Conservation (phyloP, 2,329 filamentous ascomycete species). For the Phaeomoniella chlamydospora region DNA sequence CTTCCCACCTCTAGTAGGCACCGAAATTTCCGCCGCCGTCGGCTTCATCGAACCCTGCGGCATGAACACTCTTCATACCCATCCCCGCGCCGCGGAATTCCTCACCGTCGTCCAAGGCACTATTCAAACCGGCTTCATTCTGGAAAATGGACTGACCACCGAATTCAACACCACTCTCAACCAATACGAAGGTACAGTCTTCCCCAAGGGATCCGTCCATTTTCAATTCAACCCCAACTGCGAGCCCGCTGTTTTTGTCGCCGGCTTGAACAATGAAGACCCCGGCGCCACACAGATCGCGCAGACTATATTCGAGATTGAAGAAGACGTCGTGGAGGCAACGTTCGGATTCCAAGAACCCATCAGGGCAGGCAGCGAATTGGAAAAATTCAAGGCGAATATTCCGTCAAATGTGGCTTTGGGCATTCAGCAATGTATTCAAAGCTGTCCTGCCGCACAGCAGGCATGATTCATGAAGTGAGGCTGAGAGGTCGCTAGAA, state of each 20-base stretch:
- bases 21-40: conserved; percentile 10
- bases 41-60: conserved; percentile 22
- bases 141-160: conserved; percentile 28
- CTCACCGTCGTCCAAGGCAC: conserved; percentile 27
- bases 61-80: conserved; percentile 33
- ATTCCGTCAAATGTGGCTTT: conserved; percentile 8
- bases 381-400: conserved; percentile 9
- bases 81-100: conserved; percentile 33
- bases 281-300: conserved; percentile 23
- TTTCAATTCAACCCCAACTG: conserved; percentile 34
- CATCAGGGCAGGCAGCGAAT: conserved; percentile 10
- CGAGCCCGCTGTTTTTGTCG: conserved; percentile 26
- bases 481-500: too few relatives aligned
- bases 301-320: conserved; percentile 35
- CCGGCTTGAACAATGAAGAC: conserved; percentile 27
- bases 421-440: conserved; percentile 11
- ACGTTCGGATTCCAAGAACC: conserved; percentile 11
- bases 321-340: conserved; percentile 30
- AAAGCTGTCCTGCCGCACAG: conserved; percentile 8
- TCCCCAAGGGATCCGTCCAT: conserved; percentile 31
- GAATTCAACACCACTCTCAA: conserved; percentile 24
- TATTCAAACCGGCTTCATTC: conserved; percentile 29
- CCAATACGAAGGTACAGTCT: conserved; percentile 30
- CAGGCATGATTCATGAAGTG: too few relatives aligned
- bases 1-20: conserved; percentile 12